Evolutionary conservation across 257 asterid genomes (phyloP).

Genomic region (Solanum piurae): DNA sequence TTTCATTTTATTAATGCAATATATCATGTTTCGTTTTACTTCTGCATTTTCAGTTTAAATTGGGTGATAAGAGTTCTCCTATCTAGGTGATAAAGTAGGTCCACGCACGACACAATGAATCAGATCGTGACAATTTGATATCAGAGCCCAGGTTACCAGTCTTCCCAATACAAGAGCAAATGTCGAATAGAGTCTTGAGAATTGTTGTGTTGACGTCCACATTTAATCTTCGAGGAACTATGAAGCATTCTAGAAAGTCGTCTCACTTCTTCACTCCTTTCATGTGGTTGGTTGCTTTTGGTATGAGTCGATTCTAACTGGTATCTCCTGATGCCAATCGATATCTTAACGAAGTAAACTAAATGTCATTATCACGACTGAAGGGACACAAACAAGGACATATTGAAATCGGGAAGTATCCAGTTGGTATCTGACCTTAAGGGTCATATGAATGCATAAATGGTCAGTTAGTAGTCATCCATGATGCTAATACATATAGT

Average conservation of each 20-base stretch:
- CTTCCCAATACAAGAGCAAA: too few species aligned
- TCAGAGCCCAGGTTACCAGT: neutral
- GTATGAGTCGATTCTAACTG: neutral
- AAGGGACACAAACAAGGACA: neutral
- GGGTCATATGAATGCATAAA: neutral
- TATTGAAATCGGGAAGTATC: too few species aligned
- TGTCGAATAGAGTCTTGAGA: neutral
- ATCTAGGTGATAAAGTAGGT: neutral
- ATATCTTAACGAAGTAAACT: neutral
- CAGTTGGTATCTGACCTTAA: neutral
- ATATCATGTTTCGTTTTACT: neutral
- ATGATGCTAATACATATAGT: neutral
- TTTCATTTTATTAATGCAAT: neutral
- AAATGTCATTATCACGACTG: neutral
- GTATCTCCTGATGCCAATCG: neutral
- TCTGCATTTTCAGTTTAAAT: neutral
- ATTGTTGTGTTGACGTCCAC: neutral
- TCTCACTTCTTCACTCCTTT: neutral
- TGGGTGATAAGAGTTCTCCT: neutral
- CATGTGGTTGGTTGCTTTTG: too few species aligned
- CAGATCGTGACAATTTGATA: neutral
- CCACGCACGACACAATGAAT: neutral
- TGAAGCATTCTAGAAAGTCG: neutral
- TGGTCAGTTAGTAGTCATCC: neutral
- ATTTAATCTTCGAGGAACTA: too few species aligned